These are phyloP conservation scores for Fusarium praegraminearum DNA, from an alignment of 2,329 filamentous ascomycete genomes.

Conservation along the genomic window DNA sequence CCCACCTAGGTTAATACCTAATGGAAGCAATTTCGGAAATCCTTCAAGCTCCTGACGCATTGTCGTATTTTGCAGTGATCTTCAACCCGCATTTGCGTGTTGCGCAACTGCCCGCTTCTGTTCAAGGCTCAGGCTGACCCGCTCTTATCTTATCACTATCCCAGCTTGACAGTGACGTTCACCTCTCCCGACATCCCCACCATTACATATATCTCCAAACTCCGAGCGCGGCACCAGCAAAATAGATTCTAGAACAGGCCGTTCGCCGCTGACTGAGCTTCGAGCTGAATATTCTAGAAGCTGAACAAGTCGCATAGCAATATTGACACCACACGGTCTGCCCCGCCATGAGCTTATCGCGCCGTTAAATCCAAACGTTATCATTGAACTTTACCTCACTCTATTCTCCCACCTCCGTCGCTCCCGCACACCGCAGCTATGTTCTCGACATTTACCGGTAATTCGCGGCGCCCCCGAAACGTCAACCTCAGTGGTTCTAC, in stretches of 20 bases:
- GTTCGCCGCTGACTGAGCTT: slow-evolving; percentile 44
- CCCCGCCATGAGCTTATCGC: slow-evolving; percentile 30
- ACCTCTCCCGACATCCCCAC: slow-evolving; percentile 44
- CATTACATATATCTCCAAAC: slow-evolving; percentile 36
- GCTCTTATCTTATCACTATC: slow-evolving; percentile 40
- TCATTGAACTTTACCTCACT: slow-evolving; percentile 4
- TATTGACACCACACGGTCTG: slow-evolving; percentile 3
- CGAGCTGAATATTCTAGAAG: slow-evolving; percentile 48
- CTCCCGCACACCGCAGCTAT: slow-evolving; percentile 60
- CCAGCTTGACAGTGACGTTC: slow-evolving; percentile 33
- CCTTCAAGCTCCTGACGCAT: slow-evolving; percentile 14
- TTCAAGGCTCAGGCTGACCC: slow-evolving; percentile 16
- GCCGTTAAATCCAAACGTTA: slow-evolving; percentile 15
- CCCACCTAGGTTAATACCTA: too few relatives aligned
- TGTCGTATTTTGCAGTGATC: slow-evolving; percentile 8
- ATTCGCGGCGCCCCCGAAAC: slow-evolving; percentile 84
- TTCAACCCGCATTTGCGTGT: slow-evolving; percentile 32
- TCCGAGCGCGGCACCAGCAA: slow-evolving; percentile 35
- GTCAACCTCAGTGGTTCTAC: slow-evolving; percentile 93
- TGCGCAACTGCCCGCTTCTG: slow-evolving; percentile 10
- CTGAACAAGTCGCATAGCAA: slow-evolving; percentile 12
- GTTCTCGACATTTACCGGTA: slow-evolving; percentile 94
- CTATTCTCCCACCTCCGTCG: slow-evolving; percentile 17
- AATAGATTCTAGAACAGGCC: slow-evolving; percentile 35
- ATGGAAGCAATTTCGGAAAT: not conserved